phyloP scores from a whole-genome alignment of 2,329 filamentous ascomycete species.

The Chaetomiaceae sp. region DNA sequence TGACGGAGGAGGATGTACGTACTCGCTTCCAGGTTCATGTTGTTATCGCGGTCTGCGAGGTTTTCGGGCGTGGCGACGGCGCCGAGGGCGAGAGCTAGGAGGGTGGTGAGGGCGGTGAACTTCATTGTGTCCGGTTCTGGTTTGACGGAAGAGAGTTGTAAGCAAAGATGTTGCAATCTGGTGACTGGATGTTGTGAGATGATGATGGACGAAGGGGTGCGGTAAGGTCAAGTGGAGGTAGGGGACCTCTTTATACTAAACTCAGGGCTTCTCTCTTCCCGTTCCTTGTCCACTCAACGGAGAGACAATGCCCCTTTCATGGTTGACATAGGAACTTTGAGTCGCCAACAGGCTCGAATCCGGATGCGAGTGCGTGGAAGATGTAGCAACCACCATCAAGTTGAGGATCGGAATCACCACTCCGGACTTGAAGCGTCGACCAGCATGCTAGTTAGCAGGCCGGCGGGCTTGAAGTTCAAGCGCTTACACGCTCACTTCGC shows the following conservation, averaged over 20 bases:
- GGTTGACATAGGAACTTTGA: too few species aligned
- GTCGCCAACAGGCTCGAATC: too few species aligned
- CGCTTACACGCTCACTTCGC: background rate
- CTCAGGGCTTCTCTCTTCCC: background rate
- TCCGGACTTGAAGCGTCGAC: background rate
- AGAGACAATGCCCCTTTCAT: too few species aligned
- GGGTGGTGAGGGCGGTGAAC: background rate
- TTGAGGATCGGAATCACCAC: background rate
- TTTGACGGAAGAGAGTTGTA: too few species aligned
- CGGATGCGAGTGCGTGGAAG: too few species aligned
- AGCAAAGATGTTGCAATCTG: background rate
- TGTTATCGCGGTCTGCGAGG: background rate
- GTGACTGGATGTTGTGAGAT: background rate
- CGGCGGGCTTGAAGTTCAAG: background rate
- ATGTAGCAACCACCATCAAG: background rate
- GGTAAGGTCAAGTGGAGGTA: too few species aligned
- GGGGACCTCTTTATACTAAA: background rate
- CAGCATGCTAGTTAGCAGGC: background rate
- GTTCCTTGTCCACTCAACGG: too few species aligned
- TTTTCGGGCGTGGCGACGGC: background rate
- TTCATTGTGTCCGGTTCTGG: background rate
- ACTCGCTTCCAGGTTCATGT: background rate
- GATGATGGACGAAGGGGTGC: too few species aligned
- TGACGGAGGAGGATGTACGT: background rate
- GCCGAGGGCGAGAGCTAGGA: background rate